Evolutionary conservation across 768 basidiomycete species (phyloP).

Genomic region (Termitomyces sp.): DNA sequence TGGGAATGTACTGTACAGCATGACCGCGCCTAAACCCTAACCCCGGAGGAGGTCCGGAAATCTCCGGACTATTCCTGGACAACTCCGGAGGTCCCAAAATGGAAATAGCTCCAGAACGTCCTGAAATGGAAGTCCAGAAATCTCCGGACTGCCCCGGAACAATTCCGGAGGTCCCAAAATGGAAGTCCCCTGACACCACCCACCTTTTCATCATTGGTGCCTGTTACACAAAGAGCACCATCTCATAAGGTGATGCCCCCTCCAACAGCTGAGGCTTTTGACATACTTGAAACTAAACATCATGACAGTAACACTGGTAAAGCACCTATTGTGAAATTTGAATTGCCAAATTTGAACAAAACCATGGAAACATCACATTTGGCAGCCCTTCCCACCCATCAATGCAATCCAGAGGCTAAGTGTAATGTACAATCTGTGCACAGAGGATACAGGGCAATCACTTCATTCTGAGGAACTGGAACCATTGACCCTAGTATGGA

Average conservation of each 20-base stretch:
- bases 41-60: no score
- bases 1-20: no score
- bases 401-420: slow-evolving; percentile 46
- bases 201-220: slow-evolving; percentile 17
- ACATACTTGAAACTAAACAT: slow-evolving; percentile 11
- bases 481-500: slow-evolving; percentile 14
- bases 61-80: no score
- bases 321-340: slow-evolving; percentile 6
- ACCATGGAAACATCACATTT: slow-evolving; percentile 16
- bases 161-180: no score
- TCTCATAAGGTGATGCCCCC: slow-evolving; percentile 33
- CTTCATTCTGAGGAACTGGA: slow-evolving; percentile 68
- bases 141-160: no score
- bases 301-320: slow-evolving; percentile 16
- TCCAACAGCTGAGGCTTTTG: slow-evolving; percentile 8
- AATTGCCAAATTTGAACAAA: slow-evolving; percentile 10
- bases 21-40: no score
- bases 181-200: no score
- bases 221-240: slow-evolving; percentile 16
- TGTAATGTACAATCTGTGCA: slow-evolving; percentile 75
- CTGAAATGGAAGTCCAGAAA: no score
- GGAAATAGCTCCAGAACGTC: no score
- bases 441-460: slow-evolving; percentile 73
- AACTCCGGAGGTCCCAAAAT: no score
- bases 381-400: slow-evolving; percentile 24